Evolutionary conservation across 75 land plant species (phyloP).

Genomic region (Pinus albicaulis): DNA sequence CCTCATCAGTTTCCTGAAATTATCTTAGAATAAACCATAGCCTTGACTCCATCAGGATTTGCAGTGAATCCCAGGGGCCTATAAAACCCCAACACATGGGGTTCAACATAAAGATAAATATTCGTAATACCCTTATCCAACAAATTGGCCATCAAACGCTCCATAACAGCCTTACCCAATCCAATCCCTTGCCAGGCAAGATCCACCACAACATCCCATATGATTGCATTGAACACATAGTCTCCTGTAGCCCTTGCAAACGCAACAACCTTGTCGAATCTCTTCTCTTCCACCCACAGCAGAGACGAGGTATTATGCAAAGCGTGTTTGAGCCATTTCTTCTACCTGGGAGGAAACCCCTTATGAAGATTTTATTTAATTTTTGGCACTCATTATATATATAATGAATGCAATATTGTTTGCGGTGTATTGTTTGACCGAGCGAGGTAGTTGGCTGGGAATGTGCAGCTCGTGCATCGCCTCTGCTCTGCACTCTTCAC

Average conservation of each 20-base stretch:
- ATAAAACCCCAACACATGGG: conserved; percentile 83
- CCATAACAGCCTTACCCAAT: conserved; percentile 85
- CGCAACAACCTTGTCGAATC: conserved; percentile 53
- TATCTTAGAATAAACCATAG: conserved; percentile 52
- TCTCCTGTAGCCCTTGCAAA: conserved; percentile 93
- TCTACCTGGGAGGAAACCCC: conserved; percentile 79
- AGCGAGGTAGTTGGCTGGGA: no score
- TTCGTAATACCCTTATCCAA: conserved; percentile 57
- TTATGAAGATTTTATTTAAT: no score
- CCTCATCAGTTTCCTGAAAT: no score
- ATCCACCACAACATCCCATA: conserved; percentile 98
- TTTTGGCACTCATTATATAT: no score
- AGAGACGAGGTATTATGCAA: conserved; percentile 60
- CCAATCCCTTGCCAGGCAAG: conserved; percentile 84
- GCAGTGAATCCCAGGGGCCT: conserved; percentile 75
- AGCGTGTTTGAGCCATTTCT: conserved; percentile 50
- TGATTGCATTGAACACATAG: conserved; percentile 90
- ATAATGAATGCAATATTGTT: no score
- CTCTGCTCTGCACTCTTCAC: no score
- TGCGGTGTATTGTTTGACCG: no score
- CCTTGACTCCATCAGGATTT: conserved; percentile 86
- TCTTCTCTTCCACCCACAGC: conserved; percentile 58
- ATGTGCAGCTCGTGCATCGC: no score
- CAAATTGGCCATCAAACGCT: conserved; percentile 63
- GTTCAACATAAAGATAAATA: conserved; percentile 83